phyloP scores from a whole-genome alignment of 495 filamentous ascomycete genomes.

The Polyplosphaeria fusca region DNA sequence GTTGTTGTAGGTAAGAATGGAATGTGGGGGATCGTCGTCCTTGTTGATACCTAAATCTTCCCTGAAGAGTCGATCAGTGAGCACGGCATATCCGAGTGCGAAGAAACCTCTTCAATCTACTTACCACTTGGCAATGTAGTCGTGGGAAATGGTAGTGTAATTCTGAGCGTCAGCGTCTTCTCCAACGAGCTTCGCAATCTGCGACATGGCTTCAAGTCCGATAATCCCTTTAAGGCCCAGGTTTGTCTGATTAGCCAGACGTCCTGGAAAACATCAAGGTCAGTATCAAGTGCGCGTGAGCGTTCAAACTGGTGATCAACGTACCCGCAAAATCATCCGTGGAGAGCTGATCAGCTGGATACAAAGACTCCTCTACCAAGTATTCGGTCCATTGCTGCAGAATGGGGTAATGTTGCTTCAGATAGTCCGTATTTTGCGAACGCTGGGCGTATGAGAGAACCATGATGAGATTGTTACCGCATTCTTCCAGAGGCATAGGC shows the following conservation, averaged over 20 bases:
- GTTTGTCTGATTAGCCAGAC: constrained; percentile 44
- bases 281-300: too few relatives aligned
- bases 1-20: constrained; percentile 42
- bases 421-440: constrained; percentile 46
- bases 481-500: constrained; percentile 41
- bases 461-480: constrained; percentile 44
- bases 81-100: too few relatives aligned
- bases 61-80: too few relatives aligned
- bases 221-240: constrained; percentile 44
- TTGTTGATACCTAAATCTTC: constrained; percentile 33
- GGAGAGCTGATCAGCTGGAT: constrained; percentile 38
- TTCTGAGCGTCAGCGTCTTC: constrained; percentile 32
- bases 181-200: constrained; percentile 35
- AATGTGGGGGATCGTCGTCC: constrained; percentile 42
- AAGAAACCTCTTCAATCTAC: too few relatives aligned
- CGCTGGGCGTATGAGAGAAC: constrained; percentile 49
- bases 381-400: constrained; percentile 40
- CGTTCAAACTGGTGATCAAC: too few relatives aligned
- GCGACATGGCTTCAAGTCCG: constrained; percentile 40
- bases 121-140: constrained; percentile 40
- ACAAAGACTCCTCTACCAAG: constrained; percentile 37
- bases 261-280: constrained; percentile 12
- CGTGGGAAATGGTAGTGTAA: constrained; percentile 35
- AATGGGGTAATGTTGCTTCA: constrained; percentile 39
- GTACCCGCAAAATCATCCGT: constrained; percentile 43